Evolutionary conservation across 2,329 filamentous ascomycete genomes (phyloP).

Genomic region (Coniella vitis): DNA sequence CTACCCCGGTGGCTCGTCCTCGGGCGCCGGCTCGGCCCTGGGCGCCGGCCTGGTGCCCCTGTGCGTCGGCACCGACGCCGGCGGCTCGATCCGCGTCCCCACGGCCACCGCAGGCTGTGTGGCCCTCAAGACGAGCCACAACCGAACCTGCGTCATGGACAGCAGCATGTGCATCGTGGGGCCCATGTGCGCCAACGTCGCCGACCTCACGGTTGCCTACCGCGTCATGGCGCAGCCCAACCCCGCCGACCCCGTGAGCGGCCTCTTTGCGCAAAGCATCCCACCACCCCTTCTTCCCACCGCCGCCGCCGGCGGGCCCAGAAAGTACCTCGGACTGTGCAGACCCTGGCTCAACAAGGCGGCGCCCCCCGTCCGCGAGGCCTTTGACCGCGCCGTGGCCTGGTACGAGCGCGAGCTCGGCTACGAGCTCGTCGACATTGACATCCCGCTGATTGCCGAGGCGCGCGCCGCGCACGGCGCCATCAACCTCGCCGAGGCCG

Average conservation of each 20-base stretch:
- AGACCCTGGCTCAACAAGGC: slow-evolving; percentile 63
- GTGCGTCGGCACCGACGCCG: slow-evolving; percentile 67
- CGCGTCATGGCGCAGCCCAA: slow-evolving; percentile 70
- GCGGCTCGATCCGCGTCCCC: slow-evolving; percentile 70
- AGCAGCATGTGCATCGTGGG: slow-evolving; percentile 58
- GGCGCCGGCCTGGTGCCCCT: slow-evolving; percentile 68
- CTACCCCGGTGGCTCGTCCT: slow-evolving; percentile 77
- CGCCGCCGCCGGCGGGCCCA: slow-evolving; percentile 30
- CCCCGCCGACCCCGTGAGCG: slow-evolving; percentile 51
- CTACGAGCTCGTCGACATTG: slow-evolving; percentile 50
- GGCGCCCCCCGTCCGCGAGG: slow-evolving; percentile 53
- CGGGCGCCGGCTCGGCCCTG: slow-evolving; percentile 66
- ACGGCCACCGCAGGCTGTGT: slow-evolving; percentile 71
- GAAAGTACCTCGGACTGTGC: slow-evolving; percentile 65
- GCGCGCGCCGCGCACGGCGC: slow-evolving; percentile 71
- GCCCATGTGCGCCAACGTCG: slow-evolving; percentile 68
- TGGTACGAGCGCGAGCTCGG: slow-evolving; percentile 45
- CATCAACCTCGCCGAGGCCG: slow-evolving; percentile 69
- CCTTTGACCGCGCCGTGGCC: slow-evolving; percentile 56
- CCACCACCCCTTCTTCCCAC: slow-evolving; percentile 32
- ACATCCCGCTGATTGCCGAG: slow-evolving; percentile 59
- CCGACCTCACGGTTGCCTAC: slow-evolving; percentile 78
- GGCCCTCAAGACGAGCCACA: slow-evolving; percentile 73
- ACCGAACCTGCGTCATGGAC: slow-evolving; percentile 54
- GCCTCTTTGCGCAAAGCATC: slow-evolving; percentile 56